Evolutionary conservation across 139 green algal species (phyloP), one percentile per base, ranked within the genome.

Genomic region (Chlorella ohadii): DNA sequence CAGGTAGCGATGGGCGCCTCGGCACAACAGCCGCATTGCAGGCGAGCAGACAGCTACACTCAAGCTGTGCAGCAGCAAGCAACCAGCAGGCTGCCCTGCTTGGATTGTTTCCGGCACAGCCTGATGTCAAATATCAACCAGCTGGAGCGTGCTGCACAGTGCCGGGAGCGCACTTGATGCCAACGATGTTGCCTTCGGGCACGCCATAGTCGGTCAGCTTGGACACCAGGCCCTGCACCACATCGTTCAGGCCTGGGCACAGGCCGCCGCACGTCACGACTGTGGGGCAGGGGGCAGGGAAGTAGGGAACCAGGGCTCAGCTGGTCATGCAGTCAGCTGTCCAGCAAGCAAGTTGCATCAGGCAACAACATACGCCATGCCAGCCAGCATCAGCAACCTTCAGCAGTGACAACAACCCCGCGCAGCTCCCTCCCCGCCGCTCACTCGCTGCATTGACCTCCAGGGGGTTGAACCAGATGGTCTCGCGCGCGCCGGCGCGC

Each of bases 161-260:
- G 59, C 27, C 6, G 44, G 44, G 44, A 55, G 15, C 51, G 51
- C 93, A 97, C 64, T 88, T 91, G 82, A 99, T 98, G 75, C 96
- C 96, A 51, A 98, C 86, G 72, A 98, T 96, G 76, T 97, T 93
- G 63, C 93, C 96, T 67, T 98, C 93, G 15, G 90, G 92, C 44
- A 98, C 95, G 7, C 96, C 96, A 73, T 98, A 98, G 72, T 97
- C 93, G 3, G 87, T 95, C 55, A 97, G 89, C 88, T 97, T 98
- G 59, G 92, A 92, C 31, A 98, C 95, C 15, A 98, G 88, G 65
- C 93, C 94, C 79, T 92, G 93, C 36, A 99, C 93, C 22, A 99
- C 97, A 33, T 98, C 96, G 86, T 99, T 99, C 36, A 99, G 92
- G 12, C 97, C 97, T 2, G 97, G 97, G 87, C 97, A 99, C 82